Base-by-base conservation (phyloP, 306 rosid species). In the Medicago lupulina region DNA sequence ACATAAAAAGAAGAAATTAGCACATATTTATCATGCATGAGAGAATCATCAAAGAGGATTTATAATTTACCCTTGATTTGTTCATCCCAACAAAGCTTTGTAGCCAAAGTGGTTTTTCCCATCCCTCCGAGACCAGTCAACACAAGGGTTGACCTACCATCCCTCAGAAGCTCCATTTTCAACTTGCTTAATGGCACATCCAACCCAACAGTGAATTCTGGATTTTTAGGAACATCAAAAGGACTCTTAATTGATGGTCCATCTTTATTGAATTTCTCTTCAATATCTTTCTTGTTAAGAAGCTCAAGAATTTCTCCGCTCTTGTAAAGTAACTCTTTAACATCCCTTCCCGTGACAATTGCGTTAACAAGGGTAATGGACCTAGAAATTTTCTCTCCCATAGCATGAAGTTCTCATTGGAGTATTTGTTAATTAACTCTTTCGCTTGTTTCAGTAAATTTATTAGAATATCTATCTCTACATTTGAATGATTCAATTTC, bases 61-160 rank as follows among this genome's bases (percentile, higher is more conserved):
- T 8, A 43, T 0, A 2, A 41, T 58, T 2, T 82, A 86, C 92
- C 90, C 70, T 34, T 70, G 31, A 84, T 70, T 18, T 89, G 49
- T 9, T 70, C 19, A 70, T 87, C 87, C 53, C 75, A 74, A 54
- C 87, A 89, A 7, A 89, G 74, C 82, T 60, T 66, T 2, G 23
- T 61, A 6, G 84, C 94, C 65, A 89, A 54, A 5, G 94, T 85
- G 21, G 90, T 82, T 74, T 89, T 89, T 31, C 91, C 91, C 1
- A 73, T 82, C 38, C 94, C 94, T 0, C 85, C 86, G 3, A 82
- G 71, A 51, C 85, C 94, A 40, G 87, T 89, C 67, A 89, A 40
- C 23, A 71, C 68, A 1, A 82, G 5, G 13, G 70, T 41, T 6
- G 81, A 76, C 4, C 15, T 17, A 1, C 69, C 86, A 1, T 74